phyloP scores from a whole-genome alignment of 2,329 filamentous ascomycete genomes.

The Fusarium sp. region DNA sequence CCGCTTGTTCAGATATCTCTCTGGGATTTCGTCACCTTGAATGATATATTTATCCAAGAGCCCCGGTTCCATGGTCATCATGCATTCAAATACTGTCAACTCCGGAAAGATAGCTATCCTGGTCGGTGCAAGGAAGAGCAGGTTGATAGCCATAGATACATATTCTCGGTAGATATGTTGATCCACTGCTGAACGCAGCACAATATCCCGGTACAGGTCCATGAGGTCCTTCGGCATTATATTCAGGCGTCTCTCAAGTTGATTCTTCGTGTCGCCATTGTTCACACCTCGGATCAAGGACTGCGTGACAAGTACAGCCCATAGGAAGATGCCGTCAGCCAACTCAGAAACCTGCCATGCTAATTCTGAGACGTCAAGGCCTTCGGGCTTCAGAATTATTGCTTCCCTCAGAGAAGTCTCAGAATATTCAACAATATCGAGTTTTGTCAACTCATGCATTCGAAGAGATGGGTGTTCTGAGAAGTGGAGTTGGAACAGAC shows the following conservation, averaged over 20 bases:
- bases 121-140: not conserved
- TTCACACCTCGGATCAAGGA: slow-evolving; percentile 8
- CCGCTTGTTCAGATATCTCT: not conserved
- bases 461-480: not conserved
- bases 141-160: not conserved
- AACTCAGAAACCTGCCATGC: not conserved
- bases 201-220: not conserved
- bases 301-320: slow-evolving; percentile 3
- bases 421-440: not conserved
- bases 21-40: no score
- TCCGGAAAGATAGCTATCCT: not conserved
- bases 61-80: not conserved
- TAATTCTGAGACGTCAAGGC: accelerated
- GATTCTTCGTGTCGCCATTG: not conserved
- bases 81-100: not conserved
- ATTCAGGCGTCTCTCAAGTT: not conserved
- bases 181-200: not conserved
- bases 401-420: not conserved
- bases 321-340: slow-evolving; percentile 11
- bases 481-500: not conserved
- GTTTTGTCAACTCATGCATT: slow-evolving; percentile 3
- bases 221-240: not conserved
- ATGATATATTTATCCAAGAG: not conserved
- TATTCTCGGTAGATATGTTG: not conserved
- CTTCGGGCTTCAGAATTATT: accelerated